phyloP scores from a whole-genome alignment of 2,329 filamentous ascomycete species.

The Leptographium flavum region DNA sequence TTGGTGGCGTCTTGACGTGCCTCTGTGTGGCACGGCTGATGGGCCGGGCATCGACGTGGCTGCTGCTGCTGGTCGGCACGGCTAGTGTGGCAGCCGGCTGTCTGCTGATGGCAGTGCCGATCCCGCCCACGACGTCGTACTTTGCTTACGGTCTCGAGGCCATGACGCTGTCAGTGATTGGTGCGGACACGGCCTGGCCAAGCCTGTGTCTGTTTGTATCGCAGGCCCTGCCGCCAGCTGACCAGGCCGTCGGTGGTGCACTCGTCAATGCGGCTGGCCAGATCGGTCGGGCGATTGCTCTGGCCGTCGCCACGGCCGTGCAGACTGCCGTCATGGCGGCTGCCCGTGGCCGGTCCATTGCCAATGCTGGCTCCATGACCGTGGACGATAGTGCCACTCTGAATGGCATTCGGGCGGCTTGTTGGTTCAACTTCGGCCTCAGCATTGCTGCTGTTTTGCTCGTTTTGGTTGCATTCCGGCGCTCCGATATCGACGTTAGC shows the following conservation, averaged over 20 bases:
- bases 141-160: constrained; percentile 54
- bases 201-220: constrained; percentile 52
- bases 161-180: constrained; percentile 50
- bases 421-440: constrained; percentile 38
- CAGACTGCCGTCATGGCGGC: constrained; percentile 47
- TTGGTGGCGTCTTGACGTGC: constrained; percentile 43
- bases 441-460: constrained; percentile 27
- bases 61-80: constrained; percentile 44
- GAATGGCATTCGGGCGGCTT: constrained; percentile 31
- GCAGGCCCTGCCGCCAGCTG: constrained; percentile 42
- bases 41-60: constrained; percentile 39
- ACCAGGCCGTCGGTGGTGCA: constrained; percentile 54
- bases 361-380: constrained; percentile 26
- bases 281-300: constrained; percentile 48
- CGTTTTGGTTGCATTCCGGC: constrained; percentile 33
- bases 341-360: constrained; percentile 26
- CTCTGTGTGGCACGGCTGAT: constrained; percentile 41
- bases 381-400: constrained; percentile 32
- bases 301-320: constrained; percentile 50
- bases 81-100: constrained; percentile 31
- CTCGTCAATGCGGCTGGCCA: constrained; percentile 54
- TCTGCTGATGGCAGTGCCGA: constrained; percentile 51
- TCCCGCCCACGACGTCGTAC: constrained; percentile 41
- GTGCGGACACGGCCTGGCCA: constrained; percentile 53
- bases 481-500: constrained; percentile 35